Conservation (phyloP, 257 asterid genomes). For the Dorcoceras hygrometricum region DNA sequence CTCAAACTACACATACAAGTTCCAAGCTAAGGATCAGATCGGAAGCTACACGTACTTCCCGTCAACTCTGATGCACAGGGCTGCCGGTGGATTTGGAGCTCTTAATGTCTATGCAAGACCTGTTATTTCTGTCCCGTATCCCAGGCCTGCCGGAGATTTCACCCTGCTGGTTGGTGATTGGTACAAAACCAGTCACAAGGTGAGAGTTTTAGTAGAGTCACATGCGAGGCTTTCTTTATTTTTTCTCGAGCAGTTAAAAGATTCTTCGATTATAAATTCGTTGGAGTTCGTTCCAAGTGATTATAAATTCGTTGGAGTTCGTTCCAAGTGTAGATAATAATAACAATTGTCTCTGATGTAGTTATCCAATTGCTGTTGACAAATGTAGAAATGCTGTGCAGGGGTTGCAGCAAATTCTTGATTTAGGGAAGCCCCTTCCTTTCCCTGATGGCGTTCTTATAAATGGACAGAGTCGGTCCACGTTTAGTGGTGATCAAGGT, state of each 20-base stretch:
- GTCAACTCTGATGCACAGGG: conserved; percentile 81
- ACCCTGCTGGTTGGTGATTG: conserved; percentile 84
- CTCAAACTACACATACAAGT: conserved; percentile 71
- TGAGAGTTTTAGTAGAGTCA: conserved; percentile 21
- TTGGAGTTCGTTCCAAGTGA: no score
- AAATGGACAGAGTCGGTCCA: conserved; percentile 57
- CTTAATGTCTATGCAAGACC: conserved; percentile 76
- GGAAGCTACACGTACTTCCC: conserved; percentile 93
- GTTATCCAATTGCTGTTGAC: no score
- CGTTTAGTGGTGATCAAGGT: conserved; percentile 83
- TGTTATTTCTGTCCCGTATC: conserved; percentile 85
- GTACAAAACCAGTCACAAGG: conserved; percentile 75
- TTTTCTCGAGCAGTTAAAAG: no score
- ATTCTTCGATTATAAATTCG: neutral
- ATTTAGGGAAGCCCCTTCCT: conserved; percentile 73
- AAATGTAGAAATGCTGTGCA: conserved; percentile 28
- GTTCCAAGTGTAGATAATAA: no score
- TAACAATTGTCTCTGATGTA: no score
- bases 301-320: no score
- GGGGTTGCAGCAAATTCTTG: conserved; percentile 70
- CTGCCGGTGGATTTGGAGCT: conserved; percentile 89
- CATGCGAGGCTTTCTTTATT: neutral
- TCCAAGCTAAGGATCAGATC: conserved; percentile 91
- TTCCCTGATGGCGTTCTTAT: conserved; percentile 76
- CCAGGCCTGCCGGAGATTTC: conserved; percentile 80